Conservation (phyloP, 2,329 filamentous ascomycete species). For the Scedosporium dehoogii region DNA sequence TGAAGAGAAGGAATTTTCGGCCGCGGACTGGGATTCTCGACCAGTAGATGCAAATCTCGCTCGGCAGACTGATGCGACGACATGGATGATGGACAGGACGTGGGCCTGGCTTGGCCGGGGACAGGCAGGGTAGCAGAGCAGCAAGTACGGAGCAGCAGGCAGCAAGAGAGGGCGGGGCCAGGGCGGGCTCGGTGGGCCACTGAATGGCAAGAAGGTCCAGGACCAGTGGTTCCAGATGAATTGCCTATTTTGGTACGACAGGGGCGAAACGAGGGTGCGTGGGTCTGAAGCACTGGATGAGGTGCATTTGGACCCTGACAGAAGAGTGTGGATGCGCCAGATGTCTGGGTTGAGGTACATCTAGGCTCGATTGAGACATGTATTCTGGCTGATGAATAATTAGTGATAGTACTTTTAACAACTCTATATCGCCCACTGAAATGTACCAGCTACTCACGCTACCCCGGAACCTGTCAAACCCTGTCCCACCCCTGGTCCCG, state of each 20-base stretch:
- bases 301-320: constrained; percentile 9
- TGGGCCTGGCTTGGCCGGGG: too few relatives aligned
- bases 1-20: background rate
- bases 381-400: too few relatives aligned
- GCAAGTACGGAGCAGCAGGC: too few relatives aligned
- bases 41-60: background rate
- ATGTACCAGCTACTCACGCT: background rate
- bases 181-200: background rate
- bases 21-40: background rate
- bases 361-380: too few relatives aligned
- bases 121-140: too few relatives aligned
- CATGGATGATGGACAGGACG: background rate
- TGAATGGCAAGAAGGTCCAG: background rate
- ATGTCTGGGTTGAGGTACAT: background rate
- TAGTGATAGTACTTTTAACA: background rate
- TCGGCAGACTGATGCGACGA: constrained; percentile 3
- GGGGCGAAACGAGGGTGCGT: constrained; percentile 6
- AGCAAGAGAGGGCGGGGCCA: too few relatives aligned
- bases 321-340: background rate
- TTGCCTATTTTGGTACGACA: constrained; percentile 3
- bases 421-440: background rate
- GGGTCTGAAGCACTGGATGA: constrained; percentile 13
- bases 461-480: background rate
- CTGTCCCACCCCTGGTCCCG: background rate
- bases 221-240: background rate